Evolutionary conservation across 2,329 filamentous ascomycete genomes (phyloP), one percentile per base, ranked within the genome.

Genomic region (Colletotrichum cuscutae): DNA sequence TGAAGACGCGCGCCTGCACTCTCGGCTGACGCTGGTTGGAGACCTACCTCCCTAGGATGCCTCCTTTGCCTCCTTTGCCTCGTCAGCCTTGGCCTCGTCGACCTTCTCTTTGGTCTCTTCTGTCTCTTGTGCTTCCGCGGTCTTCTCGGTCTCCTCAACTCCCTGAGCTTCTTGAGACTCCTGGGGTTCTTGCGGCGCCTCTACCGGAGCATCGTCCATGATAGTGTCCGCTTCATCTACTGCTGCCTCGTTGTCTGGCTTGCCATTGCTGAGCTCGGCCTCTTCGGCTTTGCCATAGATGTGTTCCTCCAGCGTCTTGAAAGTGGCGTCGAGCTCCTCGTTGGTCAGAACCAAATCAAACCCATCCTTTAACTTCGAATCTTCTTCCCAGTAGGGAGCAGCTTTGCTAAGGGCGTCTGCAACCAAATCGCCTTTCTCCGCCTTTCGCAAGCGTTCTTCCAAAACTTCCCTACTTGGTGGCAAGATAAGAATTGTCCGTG

Each of bases 401-500:
- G 76, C 63, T 30, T 67, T 77, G 60, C 76, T 76, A 9, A 80
- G 52, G 35, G 77, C 74, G 24, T 72, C 67, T 57, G 79, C 73
- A 26, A 52, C 52, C 8, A 70, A 75, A 7, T 77, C 76, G 64
- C 77, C 77, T 28, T 75, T 78, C 26, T 77, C 78, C 2, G 76
- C 76, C n/a, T 75, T 68, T 56, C 78, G 75, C 49, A 82, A 80
- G 22, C 80, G 80, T 22, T 70, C 46, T 58, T 71, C 76, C 22
- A 81, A 70, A n/a, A 64, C 42, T 52, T 79, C 77, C 11, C 75
- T 75, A 28, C 65, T 72, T 0, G 87, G 81, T 2, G 87, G 85
- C 37, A 83, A 81, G 73, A 92, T 77, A 72, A 90, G 86, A 65
- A 92, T 80, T 75, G 87, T 88, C 6, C 89, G 87, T 2, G 89